Base-by-base conservation (phyloP, 2,329 filamentous ascomycete species). In the Dactylellina leptospora region DNA sequence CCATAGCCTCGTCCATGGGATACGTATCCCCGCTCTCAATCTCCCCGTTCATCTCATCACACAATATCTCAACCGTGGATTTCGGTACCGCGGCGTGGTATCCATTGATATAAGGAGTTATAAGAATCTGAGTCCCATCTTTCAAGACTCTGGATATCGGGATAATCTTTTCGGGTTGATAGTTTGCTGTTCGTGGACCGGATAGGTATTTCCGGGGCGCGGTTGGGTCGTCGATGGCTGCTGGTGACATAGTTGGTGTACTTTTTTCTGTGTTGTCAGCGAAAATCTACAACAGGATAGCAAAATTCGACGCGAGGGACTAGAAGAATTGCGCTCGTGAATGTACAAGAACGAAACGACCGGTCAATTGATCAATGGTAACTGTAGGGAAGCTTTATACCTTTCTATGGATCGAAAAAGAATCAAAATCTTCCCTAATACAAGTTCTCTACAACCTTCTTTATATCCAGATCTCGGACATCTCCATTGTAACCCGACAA, bases 11-110 rank as follows among this genome's bases (percentile, higher is more conserved):
- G 4, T 69, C 86, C 84, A 85, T 90, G 88, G 28, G 88, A 87
- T 78, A 90, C 90, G 1, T 88, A 90, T 78, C 90, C 87, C 23
- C 88, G 3, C 88, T 75, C 88, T 87, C 76, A 90, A 90, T 79
- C 90, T 89, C 66, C 75, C 85, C 84, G 75, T 89, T 90, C 58
- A 90, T 80, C 77, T 90, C 85, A 72, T 87, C 85, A 73, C 84
- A 86, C 11, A 91, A 83, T 18, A n/a, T 48, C 11, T 42, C 58
- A 9, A 71, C 51, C 2, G 36, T 40, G 6, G 28, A 27, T n/a
- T 20, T 47, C 8, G 51, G 13, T 13, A 58, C 58, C 2, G 51
- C 58, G 25, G n/a, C 27, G 28, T 63, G 58, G 36, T 58, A 63
- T 4, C 66, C 51, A 30, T 71, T 63, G 36, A 71, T 71, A 13